Percentiles rank a stretch among this genome's conserved stretches.
Evolutionary conservation across 441 rosid species (phyloP).

Genomic region (Gossypium trilobum): DNA sequence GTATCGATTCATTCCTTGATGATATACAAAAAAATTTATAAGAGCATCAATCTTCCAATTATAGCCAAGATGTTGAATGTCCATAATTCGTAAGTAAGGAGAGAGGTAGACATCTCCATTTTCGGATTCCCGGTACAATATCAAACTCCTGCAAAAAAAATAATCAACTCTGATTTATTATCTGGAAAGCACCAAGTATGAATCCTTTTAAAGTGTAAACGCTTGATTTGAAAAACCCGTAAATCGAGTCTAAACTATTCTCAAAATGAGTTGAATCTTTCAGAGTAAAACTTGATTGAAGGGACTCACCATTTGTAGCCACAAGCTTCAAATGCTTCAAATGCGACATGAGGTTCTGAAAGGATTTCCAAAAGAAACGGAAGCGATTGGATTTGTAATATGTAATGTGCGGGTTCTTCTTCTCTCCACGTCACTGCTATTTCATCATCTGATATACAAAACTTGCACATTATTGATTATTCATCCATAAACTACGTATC

Average conservation of each 20-base stretch:
- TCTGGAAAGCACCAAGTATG: too few species aligned
- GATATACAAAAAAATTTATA: not conserved
- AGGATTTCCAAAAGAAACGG: not conserved
- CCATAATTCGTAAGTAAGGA: not conserved
- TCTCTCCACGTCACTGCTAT: not conserved
- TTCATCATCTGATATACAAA: not conserved
- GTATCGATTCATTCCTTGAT: not conserved
- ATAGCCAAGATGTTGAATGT: not conserved
- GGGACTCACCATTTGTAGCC: slow-evolving; percentile 5
- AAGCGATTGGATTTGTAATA: not conserved
- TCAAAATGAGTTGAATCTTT: too few species aligned
- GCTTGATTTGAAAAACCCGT: too few species aligned
- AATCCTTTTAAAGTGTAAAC: too few species aligned
- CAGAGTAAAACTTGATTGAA: too few species aligned
- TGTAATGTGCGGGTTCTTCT: not conserved
- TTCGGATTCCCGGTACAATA: not conserved
- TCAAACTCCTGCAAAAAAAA: slow-evolving; percentile 2
- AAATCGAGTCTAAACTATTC: too few species aligned
- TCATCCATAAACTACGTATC: too few species aligned
- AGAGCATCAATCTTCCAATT: not conserved
- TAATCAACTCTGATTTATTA: too few species aligned
- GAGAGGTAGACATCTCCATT: not conserved
- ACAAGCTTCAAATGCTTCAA: not conserved
- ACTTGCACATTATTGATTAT: too few species aligned
- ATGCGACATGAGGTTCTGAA: not conserved